Evolutionary conservation across 306 rosid genomes (phyloP).

Genomic region (Pyrus pyrifolia): DNA sequence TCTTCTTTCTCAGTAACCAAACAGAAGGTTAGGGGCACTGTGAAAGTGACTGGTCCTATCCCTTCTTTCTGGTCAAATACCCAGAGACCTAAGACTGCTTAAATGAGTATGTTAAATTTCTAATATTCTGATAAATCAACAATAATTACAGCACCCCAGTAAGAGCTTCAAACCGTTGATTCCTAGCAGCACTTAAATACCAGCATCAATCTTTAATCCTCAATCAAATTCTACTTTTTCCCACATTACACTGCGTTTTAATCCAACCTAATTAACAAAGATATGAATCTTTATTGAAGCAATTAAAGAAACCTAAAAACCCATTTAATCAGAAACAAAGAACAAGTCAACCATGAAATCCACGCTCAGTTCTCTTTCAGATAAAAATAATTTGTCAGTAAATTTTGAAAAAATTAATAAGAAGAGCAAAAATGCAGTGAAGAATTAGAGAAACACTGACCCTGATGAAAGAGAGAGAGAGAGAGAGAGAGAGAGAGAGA

Average conservation of each 20-base stretch:
- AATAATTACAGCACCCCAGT: not conserved
- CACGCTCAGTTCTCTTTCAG: not conserved
- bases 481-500: constrained; percentile 21
- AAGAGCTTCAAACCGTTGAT: not conserved
- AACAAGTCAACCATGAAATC: not conserved
- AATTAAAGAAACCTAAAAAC: not conserved
- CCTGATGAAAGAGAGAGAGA: constrained; percentile 8
- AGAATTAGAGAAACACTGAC: constrained; percentile 23
- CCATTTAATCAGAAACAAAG: not conserved
- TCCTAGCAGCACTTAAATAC: not conserved
- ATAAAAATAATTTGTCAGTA: not conserved
- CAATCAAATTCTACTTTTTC: not conserved
- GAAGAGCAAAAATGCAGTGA: not conserved
- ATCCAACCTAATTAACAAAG: not conserved
- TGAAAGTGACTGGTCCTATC: not conserved
- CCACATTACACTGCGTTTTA: not conserved
- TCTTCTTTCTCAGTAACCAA: constrained; percentile 13
- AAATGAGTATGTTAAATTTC: not conserved
- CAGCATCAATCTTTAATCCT: not conserved
- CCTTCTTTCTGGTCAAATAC: not conserved
- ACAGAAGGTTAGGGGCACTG: not conserved
- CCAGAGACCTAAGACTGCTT: not conserved
- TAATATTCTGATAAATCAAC: not conserved
- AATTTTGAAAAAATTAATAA: not conserved
- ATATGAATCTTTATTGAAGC: not conserved